Evolutionary conservation across 805 yeast genomes (phyloP), one percentile per base, ranked within the genome.

Genomic region (Metschnikowia amazonensis): DNA sequence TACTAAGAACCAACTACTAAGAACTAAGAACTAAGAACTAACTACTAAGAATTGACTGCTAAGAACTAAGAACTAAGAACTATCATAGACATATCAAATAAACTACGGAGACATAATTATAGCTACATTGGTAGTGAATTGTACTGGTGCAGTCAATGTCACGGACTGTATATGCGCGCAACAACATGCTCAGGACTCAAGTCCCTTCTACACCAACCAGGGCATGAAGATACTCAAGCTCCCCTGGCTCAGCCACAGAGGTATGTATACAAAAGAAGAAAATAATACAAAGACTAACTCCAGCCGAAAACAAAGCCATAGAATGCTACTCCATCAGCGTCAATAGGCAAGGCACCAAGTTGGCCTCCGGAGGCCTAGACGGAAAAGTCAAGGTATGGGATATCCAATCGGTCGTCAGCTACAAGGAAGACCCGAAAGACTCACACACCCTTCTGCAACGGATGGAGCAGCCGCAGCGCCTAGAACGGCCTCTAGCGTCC

Each of bases 371-470:
- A 14, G 99, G 98, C 1, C 66, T 86, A 32, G 76, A 92, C 66
- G 97, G 98, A 0, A 89, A 88, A 55, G 89, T 94, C 36, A 78
- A 92, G 51, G 85, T 92, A 37, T 92, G 99, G 99, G 81, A 84
- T 10, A 69, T 81, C 6, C 75, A 71, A 4, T 77, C 84, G 9
- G 72, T 85, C 7, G 55, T 67, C 10, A 66, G 72, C 34, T 80
- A 74, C 54, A 63, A 65, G 14, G 52, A 62, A 13, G 34, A 31
- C 13, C 36, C n/a, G 20, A 35, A 39, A 9, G 38, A 10, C 2
- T 10, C 41, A 1, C 36, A 37, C 17, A 17, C 41, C 3, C 46
- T 41, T 3, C 18, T 29, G 42, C 45, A 28, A 14, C 48, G 56
- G 6, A 47, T 52, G 54, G 48, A 43, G 32, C 47, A 31, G 20